phyloP scores from a whole-genome alignment of 1,284 basidiomycete genomes.

The Tilletia caries region DNA sequence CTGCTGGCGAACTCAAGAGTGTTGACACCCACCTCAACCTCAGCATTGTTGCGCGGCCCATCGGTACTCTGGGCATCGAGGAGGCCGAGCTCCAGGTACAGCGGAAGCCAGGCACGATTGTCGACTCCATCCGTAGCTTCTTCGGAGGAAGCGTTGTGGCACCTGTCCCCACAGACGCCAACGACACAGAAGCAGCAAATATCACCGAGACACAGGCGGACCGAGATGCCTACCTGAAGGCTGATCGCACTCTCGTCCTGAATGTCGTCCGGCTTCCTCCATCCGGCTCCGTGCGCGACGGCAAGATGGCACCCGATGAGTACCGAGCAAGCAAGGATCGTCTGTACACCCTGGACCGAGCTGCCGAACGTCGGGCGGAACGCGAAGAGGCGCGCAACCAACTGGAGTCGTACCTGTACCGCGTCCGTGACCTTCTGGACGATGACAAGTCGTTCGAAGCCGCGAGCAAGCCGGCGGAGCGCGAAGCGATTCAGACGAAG shows the following conservation, averaged over 20 bases:
- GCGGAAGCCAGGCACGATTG: constrained; percentile 37
- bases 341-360: constrained; percentile 62
- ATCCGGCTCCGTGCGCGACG: not conserved
- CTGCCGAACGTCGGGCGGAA: constrained; percentile 71
- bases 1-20: constrained; percentile 33
- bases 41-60: constrained; percentile 36
- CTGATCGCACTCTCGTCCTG: not conserved
- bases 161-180: not conserved
- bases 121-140: constrained; percentile 44
- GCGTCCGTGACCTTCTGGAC: constrained; percentile 75
- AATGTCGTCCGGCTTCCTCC: constrained; percentile 1
- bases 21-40: constrained; percentile 47
- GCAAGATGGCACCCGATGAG: constrained; percentile 37
- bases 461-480: constrained; percentile 73
- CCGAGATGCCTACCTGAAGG: not conserved
- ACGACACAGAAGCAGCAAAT: constrained; percentile 22
- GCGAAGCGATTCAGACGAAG: constrained; percentile 64
- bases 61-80: constrained; percentile 40
- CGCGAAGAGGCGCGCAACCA: constrained; percentile 87
- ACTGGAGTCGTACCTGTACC: constrained; percentile 88
- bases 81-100: constrained; percentile 35
- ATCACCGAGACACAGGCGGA: constrained; percentile 23
- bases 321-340: constrained; percentile 42
- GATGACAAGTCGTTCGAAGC: constrained; percentile 66
- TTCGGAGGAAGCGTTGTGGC: constrained; percentile 27